These are phyloP conservation scores for Aspergillus japonicus DNA, from an alignment of 2,329 filamentous ascomycete genomes.

Conservation along the genomic window DNA sequence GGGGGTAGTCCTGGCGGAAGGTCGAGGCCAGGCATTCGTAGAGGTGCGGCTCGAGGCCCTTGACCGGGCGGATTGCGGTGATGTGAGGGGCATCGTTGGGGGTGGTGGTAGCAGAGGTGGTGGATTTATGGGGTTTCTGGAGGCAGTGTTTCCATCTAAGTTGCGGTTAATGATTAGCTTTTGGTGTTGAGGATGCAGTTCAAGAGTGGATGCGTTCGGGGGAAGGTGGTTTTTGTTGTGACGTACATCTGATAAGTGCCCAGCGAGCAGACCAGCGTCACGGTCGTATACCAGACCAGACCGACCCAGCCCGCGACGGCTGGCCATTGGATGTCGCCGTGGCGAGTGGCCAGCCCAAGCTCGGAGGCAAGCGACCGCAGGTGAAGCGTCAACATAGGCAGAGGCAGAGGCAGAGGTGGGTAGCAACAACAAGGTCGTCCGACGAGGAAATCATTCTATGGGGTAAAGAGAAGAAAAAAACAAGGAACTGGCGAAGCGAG, in stretches of 20 bases:
- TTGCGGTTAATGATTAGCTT: conserved; percentile 11
- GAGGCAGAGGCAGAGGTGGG: conserved; percentile 9
- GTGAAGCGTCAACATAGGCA: conserved; percentile 33
- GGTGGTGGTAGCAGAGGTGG: conserved; percentile 40
- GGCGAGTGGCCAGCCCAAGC: conserved; percentile 24
- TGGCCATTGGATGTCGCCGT: conserved; percentile 32
- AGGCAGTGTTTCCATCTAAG: conserved; percentile 57
- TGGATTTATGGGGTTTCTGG: conserved; percentile 43
- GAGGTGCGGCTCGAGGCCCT: conserved; percentile 83
- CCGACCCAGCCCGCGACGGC: conserved; percentile 47
- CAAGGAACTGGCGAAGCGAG: neutral
- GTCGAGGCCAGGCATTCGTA: conserved; percentile 90
- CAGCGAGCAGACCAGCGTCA: conserved; percentile 57
- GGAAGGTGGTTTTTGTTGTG: neutral
- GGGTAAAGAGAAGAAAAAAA: neutral
- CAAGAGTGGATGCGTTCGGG: too few relatives aligned
- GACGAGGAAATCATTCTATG: conserved; percentile 19
- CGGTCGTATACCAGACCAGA: conserved; percentile 57
- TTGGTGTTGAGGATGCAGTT: neutral
- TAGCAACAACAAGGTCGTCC: conserved; percentile 5
- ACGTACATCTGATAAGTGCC: conserved; percentile 60
- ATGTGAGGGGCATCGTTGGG: conserved; percentile 70
- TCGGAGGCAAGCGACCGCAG: conserved; percentile 21
- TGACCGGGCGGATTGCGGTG: conserved; percentile 89
- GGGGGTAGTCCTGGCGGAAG: conserved; percentile 78